Evolutionary conservation across 2,329 filamentous ascomycete species (phyloP).

Genomic region (Herpotrichia juniperi): DNA sequence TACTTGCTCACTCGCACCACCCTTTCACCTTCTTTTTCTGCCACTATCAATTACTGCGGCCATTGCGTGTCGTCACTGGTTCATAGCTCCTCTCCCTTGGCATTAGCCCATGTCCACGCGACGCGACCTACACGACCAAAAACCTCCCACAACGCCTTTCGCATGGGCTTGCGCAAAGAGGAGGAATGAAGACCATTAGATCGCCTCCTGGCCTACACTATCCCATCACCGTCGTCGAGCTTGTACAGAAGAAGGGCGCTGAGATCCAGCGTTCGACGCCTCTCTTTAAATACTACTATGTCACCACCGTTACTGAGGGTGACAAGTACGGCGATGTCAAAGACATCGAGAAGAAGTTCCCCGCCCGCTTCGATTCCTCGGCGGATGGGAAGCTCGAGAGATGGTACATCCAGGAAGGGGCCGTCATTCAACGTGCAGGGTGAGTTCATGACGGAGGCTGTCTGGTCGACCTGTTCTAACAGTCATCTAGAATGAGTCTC

Average conservation of each 20-base stretch:
- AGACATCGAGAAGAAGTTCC: constrained; percentile 71
- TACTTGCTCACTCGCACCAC: neutral
- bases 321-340: constrained; percentile 77
- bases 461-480: constrained; percentile 10
- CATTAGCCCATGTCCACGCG: constrained; percentile 23
- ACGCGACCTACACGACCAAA: constrained; percentile 42
- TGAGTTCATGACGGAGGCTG: constrained; percentile 32
- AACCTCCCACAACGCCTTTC: constrained; percentile 16
- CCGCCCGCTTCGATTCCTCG: constrained; percentile 81
- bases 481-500: constrained; percentile 57
- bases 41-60: neutral
- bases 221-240: constrained; percentile 87
- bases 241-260: constrained; percentile 79
- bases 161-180: constrained; percentile 40
- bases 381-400: constrained; percentile 77
- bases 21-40: neutral
- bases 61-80: constrained; percentile 1
- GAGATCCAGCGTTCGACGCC: constrained; percentile 75
- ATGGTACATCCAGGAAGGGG: constrained; percentile 75
- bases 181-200: constrained; percentile 53
- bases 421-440: constrained; percentile 60
- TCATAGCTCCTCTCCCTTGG: constrained; percentile 8
- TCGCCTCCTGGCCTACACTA: constrained; percentile 72
- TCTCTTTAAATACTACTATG: constrained; percentile 87
- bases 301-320: constrained; percentile 70